phyloP scores from a whole-genome alignment of 768 basidiomycete species.

The Termitomyces bulborhizus region DNA sequence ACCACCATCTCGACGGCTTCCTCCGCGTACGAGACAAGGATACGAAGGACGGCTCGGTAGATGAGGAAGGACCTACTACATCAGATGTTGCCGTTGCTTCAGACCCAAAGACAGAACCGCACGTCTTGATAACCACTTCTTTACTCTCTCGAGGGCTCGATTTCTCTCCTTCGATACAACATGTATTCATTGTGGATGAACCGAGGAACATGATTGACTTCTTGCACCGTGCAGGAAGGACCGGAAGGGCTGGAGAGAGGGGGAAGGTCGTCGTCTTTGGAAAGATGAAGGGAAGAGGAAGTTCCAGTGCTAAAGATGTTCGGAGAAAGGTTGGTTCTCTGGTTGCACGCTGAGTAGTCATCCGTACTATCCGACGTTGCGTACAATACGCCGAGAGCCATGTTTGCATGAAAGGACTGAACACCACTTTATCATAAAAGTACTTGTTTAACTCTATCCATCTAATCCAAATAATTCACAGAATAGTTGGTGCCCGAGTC shows the following conservation, averaged over 20 bases:
- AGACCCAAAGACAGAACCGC: conserved; percentile 36
- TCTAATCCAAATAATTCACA: background rate
- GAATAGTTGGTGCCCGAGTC: background rate
- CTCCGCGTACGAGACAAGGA: conserved; percentile 28
- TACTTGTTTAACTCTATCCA: background rate
- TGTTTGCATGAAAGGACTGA: background rate
- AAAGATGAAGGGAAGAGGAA: conserved; percentile 60
- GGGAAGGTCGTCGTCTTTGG: conserved; percentile 78
- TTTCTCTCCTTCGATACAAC: conserved; percentile 68
- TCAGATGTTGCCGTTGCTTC: conserved; percentile 8
- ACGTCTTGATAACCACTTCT: conserved; percentile 84
- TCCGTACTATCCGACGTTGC: background rate
- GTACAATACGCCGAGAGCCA: background rate
- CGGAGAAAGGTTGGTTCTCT: conserved; percentile 43
- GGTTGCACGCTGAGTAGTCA: conserved; percentile 5
- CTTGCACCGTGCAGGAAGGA: conserved; percentile 83
- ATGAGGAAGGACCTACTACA: conserved; percentile 5
- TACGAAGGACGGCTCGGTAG: background rate
- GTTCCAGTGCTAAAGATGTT: conserved; percentile 43
- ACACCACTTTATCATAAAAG: background rate
- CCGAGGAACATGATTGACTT: conserved; percentile 91
- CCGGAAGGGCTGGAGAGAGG: conserved; percentile 64
- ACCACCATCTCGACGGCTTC: conserved; percentile 75
- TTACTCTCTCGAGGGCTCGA: conserved; percentile 88
- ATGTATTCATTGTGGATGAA: conserved; percentile 85